Conservation (phyloP, 169 alveolate species). For the Perkinsus olseni region DNA sequence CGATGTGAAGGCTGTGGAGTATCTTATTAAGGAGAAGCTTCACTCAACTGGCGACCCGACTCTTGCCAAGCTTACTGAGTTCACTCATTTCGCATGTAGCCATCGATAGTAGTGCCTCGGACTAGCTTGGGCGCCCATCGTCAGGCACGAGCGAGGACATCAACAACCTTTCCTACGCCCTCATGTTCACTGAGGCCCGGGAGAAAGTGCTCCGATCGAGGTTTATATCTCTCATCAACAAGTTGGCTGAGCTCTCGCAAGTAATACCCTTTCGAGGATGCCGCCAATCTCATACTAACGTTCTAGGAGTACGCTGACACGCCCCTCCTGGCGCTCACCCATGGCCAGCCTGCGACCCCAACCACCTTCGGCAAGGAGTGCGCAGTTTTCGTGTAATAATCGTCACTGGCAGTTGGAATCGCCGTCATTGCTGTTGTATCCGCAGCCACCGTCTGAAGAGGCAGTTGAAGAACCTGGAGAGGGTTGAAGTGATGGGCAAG, state of each 20-base stretch:
- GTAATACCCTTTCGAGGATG: neutral
- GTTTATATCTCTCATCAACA: slow-evolving; percentile 9
- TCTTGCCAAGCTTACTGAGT: slow-evolving; percentile 17
- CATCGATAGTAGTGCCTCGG: neutral
- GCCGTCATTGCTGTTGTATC: neutral
- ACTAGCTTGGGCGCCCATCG: no score
- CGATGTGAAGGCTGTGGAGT: slow-evolving; percentile 87
- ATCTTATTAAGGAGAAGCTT: slow-evolving; percentile 66
- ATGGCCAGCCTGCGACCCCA: slow-evolving; percentile 94
- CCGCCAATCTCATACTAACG: neutral
- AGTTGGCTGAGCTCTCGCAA: neutral
- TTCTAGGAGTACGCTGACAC: slow-evolving; percentile 58
- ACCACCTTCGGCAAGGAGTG: slow-evolving; percentile 93
- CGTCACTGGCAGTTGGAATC: neutral
- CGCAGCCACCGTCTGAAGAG: neutral
- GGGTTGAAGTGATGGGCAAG: slow-evolving; percentile 70
- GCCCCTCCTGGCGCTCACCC: slow-evolving; percentile 87
- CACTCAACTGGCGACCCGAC: slow-evolving; percentile 14
- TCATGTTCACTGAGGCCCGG: slow-evolving; percentile 63
- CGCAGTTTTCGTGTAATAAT: slow-evolving; percentile 59
- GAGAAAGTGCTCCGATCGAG: slow-evolving; percentile 50
- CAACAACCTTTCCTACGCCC: slow-evolving; percentile 78
- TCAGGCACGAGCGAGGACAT: slow-evolving; percentile 89
- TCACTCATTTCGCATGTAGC: slow-evolving; percentile 24
- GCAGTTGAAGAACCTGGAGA: slow-evolving; percentile 18